A percentile compares a stretch with the other conserved stretches of the same genome.
phyloP scores from a whole-genome alignment of 1,284 basidiomycete species.

The Pseudozyma sp. region DNA sequence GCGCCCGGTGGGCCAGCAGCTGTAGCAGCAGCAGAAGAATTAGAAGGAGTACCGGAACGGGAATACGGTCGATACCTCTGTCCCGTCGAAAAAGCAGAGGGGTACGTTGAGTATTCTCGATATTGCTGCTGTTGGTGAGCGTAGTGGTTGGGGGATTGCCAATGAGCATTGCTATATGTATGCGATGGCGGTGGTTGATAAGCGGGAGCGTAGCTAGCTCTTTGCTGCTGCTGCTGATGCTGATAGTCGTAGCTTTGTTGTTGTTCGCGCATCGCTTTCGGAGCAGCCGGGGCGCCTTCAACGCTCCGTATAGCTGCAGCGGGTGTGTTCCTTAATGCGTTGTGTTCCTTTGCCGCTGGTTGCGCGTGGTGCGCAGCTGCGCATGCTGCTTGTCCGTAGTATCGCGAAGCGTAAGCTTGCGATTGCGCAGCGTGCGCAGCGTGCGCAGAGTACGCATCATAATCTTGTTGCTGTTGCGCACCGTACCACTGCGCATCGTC shows the following conservation, averaged over 20 bases:
- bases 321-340: background rate
- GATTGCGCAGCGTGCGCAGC: background rate
- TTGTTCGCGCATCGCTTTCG: conserved; percentile 22
- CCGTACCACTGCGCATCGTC: conserved; percentile 6
- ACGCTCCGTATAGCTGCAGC: conserved; percentile 1
- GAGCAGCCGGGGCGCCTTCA: conserved; percentile 19
- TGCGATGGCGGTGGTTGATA: too few species aligned
- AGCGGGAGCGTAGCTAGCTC: too few species aligned
- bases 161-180: too few species aligned
- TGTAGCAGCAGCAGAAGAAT: background rate
- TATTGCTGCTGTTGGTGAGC: too few species aligned
- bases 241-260: conserved; percentile 2
- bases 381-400: background rate
- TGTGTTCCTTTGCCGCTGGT: background rate
- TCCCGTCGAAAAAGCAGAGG: too few species aligned
- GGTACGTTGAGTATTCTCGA: too few species aligned
- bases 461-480: background rate
- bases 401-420: background rate
- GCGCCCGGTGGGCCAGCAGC: background rate
- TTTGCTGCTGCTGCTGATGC: conserved; percentile 5
- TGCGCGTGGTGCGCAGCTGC: background rate
- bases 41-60: background rate
- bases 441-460: background rate
- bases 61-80: background rate
- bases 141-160: too few species aligned